phyloP scores from a whole-genome alignment of 768 basidiomycete genomes.

The Trametes coccinea region DNA sequence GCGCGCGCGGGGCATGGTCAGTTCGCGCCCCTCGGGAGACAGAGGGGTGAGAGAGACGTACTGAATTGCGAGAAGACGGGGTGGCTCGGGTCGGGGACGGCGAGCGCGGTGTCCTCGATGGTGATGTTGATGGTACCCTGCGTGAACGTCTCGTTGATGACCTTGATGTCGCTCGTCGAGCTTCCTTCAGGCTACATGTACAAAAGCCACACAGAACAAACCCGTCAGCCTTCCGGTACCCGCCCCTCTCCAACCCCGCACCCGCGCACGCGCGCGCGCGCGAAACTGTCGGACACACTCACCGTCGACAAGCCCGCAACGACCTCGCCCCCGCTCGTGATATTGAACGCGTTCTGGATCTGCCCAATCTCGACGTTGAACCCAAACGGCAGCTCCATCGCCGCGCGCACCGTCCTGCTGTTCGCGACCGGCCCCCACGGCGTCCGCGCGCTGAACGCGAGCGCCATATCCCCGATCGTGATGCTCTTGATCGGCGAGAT shows the following conservation, averaged over 20 bases:
- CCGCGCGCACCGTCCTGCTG: conserved; percentile 60
- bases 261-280: too few relatives aligned
- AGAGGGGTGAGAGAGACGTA: conserved; percentile 31
- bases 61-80: conserved; percentile 59
- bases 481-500: conserved; percentile 70
- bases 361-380: conserved; percentile 58
- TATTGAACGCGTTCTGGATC: conserved; percentile 66
- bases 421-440: conserved; percentile 61
- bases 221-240: neutral
- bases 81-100: conserved; percentile 48
- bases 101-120: conserved; percentile 54
- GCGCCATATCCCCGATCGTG: conserved; percentile 56
- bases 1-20: conserved; percentile 34
- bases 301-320: conserved; percentile 66
- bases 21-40: neutral
- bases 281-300: neutral
- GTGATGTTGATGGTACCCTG: conserved; percentile 64
- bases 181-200: conserved; percentile 56
- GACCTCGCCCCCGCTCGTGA: conserved; percentile 50
- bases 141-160: conserved; percentile 55
- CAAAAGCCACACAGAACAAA: neutral
- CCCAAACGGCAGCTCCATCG: conserved; percentile 69
- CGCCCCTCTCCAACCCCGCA: too few relatives aligned
- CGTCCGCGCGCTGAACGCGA: conserved; percentile 51
- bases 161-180: conserved; percentile 58